Base-by-base conservation (phyloP, 1,284 basidiomycete genomes). In the Ceratobasidium sp. region DNA sequence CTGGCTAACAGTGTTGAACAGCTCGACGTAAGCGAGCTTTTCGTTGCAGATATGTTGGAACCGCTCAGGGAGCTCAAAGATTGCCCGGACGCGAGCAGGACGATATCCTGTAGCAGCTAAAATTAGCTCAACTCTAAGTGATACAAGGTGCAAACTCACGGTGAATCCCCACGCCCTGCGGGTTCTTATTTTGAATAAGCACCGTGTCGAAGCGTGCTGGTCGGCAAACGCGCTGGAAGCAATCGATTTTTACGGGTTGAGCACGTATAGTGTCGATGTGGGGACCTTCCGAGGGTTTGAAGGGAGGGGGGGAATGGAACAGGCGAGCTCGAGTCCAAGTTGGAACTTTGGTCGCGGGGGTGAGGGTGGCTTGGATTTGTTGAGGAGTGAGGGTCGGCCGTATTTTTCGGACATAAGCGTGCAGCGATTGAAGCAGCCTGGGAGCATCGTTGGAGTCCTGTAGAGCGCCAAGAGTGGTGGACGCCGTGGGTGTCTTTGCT, bases 141-240 rank as follows among this genome's bases (percentile, higher is more conserved):
- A 39, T 23, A 9, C 10, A 14, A 60, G 23, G 14, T 10, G 36
- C 16, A 21, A 1, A 61, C 59, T 61, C n/a, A 61, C 45, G 28
- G 21, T 61, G 59, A 1, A 61, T 34, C 3, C 59, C 59, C 26
- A 18, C n/a, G 1, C 14, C 12, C 9, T 55, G 10, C 12, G 28
- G 14, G n/a, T 3, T 30, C 30, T n/a, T 16, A 41, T 28, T 32
- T 30, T 14, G n/a, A 12, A 59, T 30, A 2, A 59, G 18, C n/a
- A 59, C 34, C 23, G 57, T 59, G 28, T 67, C 64, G 21, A 67
- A 67, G 1, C 50, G 50, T 1, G 48, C 48, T 1, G 34, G 48
- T 9, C 50, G n/a, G 12, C 36, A 8, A 6, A 53, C 34, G 12
- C 64, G 14, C 4, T 43, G 14, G 18, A 53, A 41, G 6, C 32